A percentile compares a stretch with the other conserved stretches of the same genome.
phyloP scores from a whole-genome alignment of 2,329 filamentous ascomycete species.

The Keithomyces neogunnii region DNA sequence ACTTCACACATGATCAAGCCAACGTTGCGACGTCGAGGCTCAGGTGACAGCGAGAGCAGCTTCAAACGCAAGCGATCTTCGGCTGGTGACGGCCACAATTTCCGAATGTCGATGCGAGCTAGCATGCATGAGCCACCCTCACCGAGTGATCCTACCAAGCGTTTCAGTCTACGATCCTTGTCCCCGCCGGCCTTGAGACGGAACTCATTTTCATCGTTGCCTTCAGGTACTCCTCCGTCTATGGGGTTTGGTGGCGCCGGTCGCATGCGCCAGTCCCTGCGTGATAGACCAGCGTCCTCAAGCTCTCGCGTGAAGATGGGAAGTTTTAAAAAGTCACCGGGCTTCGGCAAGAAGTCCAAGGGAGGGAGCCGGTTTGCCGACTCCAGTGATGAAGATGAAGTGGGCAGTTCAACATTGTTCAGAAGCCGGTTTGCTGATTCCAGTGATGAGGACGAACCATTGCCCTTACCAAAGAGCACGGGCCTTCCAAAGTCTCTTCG shows the following conservation, averaged over 20 bases:
- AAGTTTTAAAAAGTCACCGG: conserved; percentile 31
- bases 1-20: conserved; percentile 19
- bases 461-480: conserved; percentile 13
- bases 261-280: conserved; percentile 38
- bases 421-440: conserved; percentile 49
- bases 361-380: conserved; percentile 48
- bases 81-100: conserved; percentile 42
- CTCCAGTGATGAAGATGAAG: conserved; percentile 52
- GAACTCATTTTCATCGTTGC: conserved; percentile 28
- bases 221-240: conserved; percentile 23
- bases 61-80: conserved; percentile 59
- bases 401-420: conserved; percentile 25
- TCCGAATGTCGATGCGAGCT: conserved; percentile 66
- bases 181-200: conserved; percentile 53
- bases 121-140: conserved; percentile 14
- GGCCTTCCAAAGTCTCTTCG: conserved; percentile 28
- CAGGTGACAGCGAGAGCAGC: conserved; percentile 69
- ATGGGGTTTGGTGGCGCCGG: conserved; percentile 10
- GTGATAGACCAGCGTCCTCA: conserved; percentile 26
- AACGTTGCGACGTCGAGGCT: conserved; percentile 42
- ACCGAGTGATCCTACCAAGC: conserved; percentile 35
- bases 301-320: conserved; percentile 28
- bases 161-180: conserved; percentile 61
- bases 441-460: conserved; percentile 13
- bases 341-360: conserved; percentile 30